These are phyloP conservation scores for Phylloporus arenicola DNA, from an alignment of 768 basidiomycete species.

Conservation along the genomic window DNA sequence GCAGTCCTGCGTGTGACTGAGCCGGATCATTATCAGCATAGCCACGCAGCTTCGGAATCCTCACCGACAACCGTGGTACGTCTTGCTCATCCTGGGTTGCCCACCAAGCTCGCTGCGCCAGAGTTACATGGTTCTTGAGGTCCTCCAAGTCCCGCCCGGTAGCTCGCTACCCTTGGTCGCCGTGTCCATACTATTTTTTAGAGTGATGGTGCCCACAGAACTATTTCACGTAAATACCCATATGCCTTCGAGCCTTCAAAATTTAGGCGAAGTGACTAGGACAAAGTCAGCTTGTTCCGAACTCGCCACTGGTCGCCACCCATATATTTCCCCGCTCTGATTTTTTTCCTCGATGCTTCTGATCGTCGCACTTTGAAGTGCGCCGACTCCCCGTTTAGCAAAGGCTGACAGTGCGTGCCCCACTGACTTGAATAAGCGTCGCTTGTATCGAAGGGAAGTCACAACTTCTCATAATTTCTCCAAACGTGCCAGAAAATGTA, in stretches of 20 bases:
- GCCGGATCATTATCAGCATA: conserved; percentile 17
- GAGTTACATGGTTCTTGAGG: not conserved
- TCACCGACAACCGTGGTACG: not conserved
- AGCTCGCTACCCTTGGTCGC: not conserved
- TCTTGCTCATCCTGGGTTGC: not conserved
- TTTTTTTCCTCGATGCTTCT: conserved; percentile 3
- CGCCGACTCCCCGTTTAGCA: not conserved
- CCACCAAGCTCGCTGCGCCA: not conserved
- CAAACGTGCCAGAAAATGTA: not conserved
- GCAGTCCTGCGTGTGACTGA: too few species aligned
- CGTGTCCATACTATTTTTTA: not conserved
- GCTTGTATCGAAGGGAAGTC: conserved; percentile 6
- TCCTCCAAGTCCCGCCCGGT: not conserved
- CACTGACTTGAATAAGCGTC: conserved; percentile 13
- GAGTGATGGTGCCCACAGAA: not conserved
- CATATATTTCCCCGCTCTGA: not conserved
- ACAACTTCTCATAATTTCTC: conserved; percentile 2
- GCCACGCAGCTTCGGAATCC: conserved; percentile 10
- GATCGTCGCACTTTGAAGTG: conserved; percentile 5
- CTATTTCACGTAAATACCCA: conserved; percentile 5
- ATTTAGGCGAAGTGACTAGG: not conserved
- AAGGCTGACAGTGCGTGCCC: not conserved
- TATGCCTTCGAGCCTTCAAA: too few species aligned
- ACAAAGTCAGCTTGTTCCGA: not conserved
- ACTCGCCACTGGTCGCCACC: not conserved